These are phyloP conservation scores for Aquilaria agallochum DNA, from an alignment of 441 rosid species.

Conservation along the genomic window DNA sequence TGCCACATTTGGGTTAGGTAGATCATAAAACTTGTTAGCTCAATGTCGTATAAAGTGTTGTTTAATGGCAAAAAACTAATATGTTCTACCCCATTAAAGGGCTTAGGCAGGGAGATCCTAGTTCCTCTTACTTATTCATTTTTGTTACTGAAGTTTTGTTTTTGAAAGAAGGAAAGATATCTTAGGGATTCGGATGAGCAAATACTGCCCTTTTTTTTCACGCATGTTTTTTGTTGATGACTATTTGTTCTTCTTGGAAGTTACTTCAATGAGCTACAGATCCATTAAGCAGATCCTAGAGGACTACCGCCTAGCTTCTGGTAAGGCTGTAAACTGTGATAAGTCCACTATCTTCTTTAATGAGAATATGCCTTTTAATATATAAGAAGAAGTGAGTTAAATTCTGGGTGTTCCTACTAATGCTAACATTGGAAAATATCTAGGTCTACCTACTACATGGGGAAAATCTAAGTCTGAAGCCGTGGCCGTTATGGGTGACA, in stretches of 20 bases:
- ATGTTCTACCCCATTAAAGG: neutral
- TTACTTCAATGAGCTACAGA: neutral
- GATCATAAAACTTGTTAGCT: neutral
- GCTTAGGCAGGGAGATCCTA: neutral
- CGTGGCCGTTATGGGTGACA: neutral
- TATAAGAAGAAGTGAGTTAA: neutral
- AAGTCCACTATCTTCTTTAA: no score
- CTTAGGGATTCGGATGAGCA: neutral
- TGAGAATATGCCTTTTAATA: no score
- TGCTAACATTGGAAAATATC: neutral
- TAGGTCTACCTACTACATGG: neutral
- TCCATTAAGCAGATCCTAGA: neutral
- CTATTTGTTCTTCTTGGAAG: neutral
- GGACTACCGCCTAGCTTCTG: neutral
- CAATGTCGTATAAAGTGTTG: neutral
- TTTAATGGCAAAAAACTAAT: neutral
- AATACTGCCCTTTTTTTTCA: neutral
- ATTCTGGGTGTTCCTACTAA: neutral
- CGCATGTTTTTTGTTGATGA: neutral
- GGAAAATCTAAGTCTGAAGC: neutral
- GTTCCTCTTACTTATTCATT: neutral
- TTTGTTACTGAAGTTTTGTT: neutral
- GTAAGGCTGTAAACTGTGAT: no score
- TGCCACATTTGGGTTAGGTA: neutral
- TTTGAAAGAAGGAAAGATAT: neutral